phyloP scores from a whole-genome alignment of 257 asterid species.

The Haberlea rhodopensis region DNA sequence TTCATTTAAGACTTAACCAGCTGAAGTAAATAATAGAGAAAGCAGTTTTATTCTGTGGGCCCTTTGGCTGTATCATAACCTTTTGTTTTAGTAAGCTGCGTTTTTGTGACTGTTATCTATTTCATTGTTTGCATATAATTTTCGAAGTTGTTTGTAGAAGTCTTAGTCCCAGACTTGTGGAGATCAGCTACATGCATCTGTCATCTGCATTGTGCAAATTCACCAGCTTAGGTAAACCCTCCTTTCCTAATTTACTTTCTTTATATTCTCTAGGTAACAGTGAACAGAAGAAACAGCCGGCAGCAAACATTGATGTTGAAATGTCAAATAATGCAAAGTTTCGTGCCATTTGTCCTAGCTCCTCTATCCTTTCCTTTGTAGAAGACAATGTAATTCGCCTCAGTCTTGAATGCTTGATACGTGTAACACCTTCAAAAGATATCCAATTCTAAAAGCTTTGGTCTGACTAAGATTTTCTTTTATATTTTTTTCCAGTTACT shows the following conservation, averaged over 20 bases:
- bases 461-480: slow-evolving; percentile 14
- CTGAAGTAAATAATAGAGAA: background rate
- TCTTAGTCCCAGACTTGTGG: background rate
- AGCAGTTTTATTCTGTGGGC: background rate
- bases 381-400: slow-evolving; percentile 75
- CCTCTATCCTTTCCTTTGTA: slow-evolving; percentile 86
- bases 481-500: slow-evolving; percentile 52
- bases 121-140: background rate
- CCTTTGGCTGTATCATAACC: background rate
- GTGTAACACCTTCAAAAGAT: slow-evolving; percentile 11
- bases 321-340: slow-evolving; percentile 89
- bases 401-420: slow-evolving; percentile 30
- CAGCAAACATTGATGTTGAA: slow-evolving; percentile 40
- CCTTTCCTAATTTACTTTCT: slow-evolving; percentile 23
- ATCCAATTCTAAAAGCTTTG: slow-evolving; percentile 22
- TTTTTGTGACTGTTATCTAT: background rate
- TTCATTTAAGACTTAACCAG: background rate
- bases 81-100: background rate
- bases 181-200: background rate
- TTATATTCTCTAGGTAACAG: slow-evolving; percentile 49
- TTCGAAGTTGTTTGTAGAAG: background rate
- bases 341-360: slow-evolving; percentile 87
- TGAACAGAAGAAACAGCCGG: slow-evolving; percentile 44
- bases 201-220: background rate
- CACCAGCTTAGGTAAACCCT: slow-evolving; percentile 1